A percentile compares a stretch with the other conserved stretches of the same genome.
phyloP scores from a whole-genome alignment of 1,139 yeast species.

The Suhomyces atakaporum region DNA sequence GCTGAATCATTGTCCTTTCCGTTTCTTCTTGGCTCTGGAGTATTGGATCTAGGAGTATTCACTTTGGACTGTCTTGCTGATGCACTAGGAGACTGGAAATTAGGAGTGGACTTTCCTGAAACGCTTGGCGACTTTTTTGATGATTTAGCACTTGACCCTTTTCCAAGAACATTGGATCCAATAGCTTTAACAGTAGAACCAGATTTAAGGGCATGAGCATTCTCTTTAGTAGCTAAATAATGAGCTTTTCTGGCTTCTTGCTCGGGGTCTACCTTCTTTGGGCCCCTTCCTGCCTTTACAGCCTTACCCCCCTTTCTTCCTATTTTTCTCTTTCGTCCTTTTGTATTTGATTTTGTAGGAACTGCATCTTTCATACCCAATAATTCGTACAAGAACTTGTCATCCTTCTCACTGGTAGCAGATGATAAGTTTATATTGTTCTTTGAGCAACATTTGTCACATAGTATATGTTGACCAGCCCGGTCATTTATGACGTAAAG shows the following conservation, averaged over 20 bases:
- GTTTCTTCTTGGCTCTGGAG: constrained; percentile 5
- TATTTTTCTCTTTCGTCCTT: constrained; percentile 23
- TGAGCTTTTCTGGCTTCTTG: constrained; percentile 44
- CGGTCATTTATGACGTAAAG: constrained; percentile 38
- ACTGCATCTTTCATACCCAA: constrained; percentile 52
- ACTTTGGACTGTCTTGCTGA: constrained; percentile 1
- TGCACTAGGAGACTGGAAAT: constrained; percentile 1
- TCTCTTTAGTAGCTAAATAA: constrained; percentile 37
- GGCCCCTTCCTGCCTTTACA: constrained; percentile 14
- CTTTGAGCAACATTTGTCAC: constrained; percentile 43
- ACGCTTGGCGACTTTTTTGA: neutral
- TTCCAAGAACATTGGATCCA: constrained; percentile 23
- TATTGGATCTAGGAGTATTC: constrained; percentile 9
- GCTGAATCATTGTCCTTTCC: too few relatives aligned
- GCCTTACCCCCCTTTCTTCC: constrained; percentile 31
- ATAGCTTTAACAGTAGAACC: constrained; percentile 48
- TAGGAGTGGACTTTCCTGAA: constrained; percentile 6
- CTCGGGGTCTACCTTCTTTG: constrained; percentile 32
- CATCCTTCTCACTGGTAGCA: constrained; percentile 50
- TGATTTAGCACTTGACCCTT: neutral
- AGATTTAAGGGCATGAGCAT: constrained; percentile 36
- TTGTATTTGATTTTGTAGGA: constrained; percentile 20
- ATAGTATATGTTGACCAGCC: constrained; percentile 32
- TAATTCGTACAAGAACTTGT: constrained; percentile 47
- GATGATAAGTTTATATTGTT: constrained; percentile 19